Conservation (phyloP, 2,329 filamentous ascomycete species). For the Macroventuria anomochaeta region DNA sequence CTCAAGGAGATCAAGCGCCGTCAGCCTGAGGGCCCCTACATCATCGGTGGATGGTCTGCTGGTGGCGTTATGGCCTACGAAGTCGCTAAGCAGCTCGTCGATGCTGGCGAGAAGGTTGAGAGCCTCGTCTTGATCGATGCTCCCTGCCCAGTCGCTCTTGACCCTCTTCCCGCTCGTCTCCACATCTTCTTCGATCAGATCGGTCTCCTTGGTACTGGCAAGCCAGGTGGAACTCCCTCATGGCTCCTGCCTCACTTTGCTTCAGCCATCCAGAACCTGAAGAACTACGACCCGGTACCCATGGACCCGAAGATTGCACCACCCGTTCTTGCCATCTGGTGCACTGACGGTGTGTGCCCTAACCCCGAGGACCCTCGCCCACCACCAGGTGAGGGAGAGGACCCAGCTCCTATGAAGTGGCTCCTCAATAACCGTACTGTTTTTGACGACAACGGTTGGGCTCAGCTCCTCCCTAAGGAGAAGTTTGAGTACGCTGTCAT, state of each 20-base stretch:
- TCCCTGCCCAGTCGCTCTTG: constrained; percentile 60
- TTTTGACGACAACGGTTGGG: constrained; percentile 74
- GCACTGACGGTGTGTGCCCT: constrained; percentile 75
- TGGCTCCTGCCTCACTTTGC: constrained; percentile 79
- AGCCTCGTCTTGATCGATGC: constrained; percentile 61
- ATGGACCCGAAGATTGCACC: constrained; percentile 66
- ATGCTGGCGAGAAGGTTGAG: constrained; percentile 57
- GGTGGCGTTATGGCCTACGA: constrained; percentile 63
- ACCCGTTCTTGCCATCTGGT: constrained; percentile 71
- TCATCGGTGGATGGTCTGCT: constrained; percentile 63
- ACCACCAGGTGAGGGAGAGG: constrained; percentile 65
- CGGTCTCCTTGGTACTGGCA: constrained; percentile 71
- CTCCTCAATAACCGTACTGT: constrained; percentile 75
- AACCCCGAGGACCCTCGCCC: constrained; percentile 69
- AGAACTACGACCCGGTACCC: constrained; percentile 70
- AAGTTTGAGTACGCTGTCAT: constrained; percentile 71
- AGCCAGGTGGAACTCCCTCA: constrained; percentile 66
- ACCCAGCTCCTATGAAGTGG: constrained; percentile 65
- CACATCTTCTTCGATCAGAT: constrained; percentile 76
- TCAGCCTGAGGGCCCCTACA: constrained; percentile 68
- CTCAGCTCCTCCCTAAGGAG: constrained; percentile 65
- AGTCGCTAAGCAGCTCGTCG: constrained; percentile 57
- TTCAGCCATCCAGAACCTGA: constrained; percentile 70
- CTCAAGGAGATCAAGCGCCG: constrained; percentile 73
- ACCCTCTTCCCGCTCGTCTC: constrained; percentile 60